Percentiles rank a stretch among this genome's conserved stretches.
These are phyloP conservation scores for Lindgomyces ingoldianus DNA, from an alignment of 495 filamentous ascomycete species.

Conservation along the genomic window DNA sequence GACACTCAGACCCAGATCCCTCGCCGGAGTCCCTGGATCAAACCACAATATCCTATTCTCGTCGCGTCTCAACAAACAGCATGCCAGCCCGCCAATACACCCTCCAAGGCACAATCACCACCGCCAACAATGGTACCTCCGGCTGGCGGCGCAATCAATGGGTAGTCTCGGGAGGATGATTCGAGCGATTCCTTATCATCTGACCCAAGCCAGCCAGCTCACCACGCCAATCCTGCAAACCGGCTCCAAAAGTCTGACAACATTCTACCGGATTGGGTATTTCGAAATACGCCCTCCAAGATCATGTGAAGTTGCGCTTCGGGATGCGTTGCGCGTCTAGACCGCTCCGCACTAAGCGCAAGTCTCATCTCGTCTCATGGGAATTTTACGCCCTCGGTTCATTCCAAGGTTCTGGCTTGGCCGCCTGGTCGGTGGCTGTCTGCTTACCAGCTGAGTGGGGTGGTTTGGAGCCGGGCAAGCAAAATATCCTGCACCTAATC, in stretches of 20 bases:
- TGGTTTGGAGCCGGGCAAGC: background rate
- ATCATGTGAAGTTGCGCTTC: background rate
- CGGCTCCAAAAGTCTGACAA: background rate
- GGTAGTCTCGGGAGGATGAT: slow-evolving; percentile 29
- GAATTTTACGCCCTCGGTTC: background rate
- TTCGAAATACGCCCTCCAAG: background rate
- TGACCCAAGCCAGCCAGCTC: slow-evolving; percentile 2
- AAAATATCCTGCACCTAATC: too few species aligned
- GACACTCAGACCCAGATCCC: slow-evolving; percentile 26
- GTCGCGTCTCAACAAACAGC: slow-evolving; percentile 36
- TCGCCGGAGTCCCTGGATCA: background rate
- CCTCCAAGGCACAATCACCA: slow-evolving; percentile 30
- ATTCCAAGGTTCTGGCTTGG: slow-evolving; percentile 8
- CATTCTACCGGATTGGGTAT: background rate
- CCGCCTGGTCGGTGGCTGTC: slow-evolving; percentile 21
- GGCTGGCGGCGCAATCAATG: slow-evolving; percentile 36
- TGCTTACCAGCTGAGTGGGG: slow-evolving; percentile 25
- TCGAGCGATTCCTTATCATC: background rate
- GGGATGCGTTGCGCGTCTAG: slow-evolving; percentile 1
- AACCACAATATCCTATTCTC: slow-evolving; percentile 25
- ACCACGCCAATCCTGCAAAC: background rate
- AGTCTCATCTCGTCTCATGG: background rate
- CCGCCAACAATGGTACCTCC: slow-evolving; percentile 3
- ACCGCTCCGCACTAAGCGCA: background rate
- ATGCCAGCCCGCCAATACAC: slow-evolving; percentile 17